A percentile compares a stretch with the other conserved stretches of the same genome.
Conservation (phyloP, 2,329 filamentous ascomycete species). For the Orbilia brochopaga region DNA sequence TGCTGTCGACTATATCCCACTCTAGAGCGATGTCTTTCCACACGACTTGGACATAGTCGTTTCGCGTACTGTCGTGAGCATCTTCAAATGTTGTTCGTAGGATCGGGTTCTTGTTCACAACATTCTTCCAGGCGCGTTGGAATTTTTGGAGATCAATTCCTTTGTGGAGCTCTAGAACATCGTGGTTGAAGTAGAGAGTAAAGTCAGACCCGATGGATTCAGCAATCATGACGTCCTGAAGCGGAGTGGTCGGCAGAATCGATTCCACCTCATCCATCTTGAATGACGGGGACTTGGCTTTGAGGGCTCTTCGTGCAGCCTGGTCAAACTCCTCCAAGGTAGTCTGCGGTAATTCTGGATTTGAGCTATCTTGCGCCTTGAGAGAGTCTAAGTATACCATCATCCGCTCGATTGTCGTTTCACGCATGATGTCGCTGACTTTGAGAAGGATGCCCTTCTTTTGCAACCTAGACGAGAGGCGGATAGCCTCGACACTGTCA, state of each 20-base stretch:
- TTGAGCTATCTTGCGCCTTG: neutral
- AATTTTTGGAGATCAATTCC: slow-evolving; percentile 66
- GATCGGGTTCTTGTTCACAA: slow-evolving; percentile 70
- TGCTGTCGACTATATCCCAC: slow-evolving; percentile 56
- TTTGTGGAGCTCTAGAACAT: slow-evolving; percentile 69
- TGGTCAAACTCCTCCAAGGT: slow-evolving; percentile 48
- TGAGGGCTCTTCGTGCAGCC: slow-evolving; percentile 32
- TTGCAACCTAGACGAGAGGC: slow-evolving; percentile 75
- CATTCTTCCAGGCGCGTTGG: slow-evolving; percentile 66
- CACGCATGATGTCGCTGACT: slow-evolving; percentile 78
- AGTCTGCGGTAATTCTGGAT: neutral
- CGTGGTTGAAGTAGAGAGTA: slow-evolving; percentile 82
- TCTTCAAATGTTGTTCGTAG: slow-evolving; percentile 73
- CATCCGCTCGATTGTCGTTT: slow-evolving; percentile 71
- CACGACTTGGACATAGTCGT: slow-evolving; percentile 66
- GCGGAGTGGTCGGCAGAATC: slow-evolving; percentile 75
- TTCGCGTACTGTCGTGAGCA: slow-evolving; percentile 61
- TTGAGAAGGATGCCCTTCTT: slow-evolving; percentile 67
- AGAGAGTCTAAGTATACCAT: slow-evolving; percentile 55
- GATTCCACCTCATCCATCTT: slow-evolving; percentile 61
- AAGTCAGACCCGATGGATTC: slow-evolving; percentile 80
- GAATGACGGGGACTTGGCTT: slow-evolving; percentile 1
- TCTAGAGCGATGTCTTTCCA: slow-evolving; percentile 56
- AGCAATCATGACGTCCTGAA: slow-evolving; percentile 85
- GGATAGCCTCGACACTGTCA: slow-evolving; percentile 91